Evolutionary conservation across 805 yeast species (phyloP), one percentile per base, ranked within the genome.

Genomic region (Suhomyces canberraensis): DNA sequence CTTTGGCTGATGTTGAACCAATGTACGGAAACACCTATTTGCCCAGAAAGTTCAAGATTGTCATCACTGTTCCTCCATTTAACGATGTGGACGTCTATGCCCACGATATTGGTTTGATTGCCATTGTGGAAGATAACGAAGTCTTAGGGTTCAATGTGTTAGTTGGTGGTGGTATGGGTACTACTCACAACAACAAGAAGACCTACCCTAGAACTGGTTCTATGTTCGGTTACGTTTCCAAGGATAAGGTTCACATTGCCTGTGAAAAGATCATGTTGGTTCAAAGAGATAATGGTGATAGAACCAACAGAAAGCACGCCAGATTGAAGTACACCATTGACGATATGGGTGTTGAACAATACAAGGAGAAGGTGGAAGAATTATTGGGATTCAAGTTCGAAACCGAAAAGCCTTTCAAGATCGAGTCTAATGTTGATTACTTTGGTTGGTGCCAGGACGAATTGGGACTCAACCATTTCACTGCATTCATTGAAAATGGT

Each of bases 151-250:
- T 78, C 73, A 91, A 91, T 54, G 78, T 91, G 36, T 75, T 84
- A 42, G 95, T 83, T 46, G 98, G 98, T 63, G 98, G 98, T 69
- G 98, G 98, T 74, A 91, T 91, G 98, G 98, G 98, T 53, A 78
- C 95, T 28, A 91, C 98, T 11, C 98, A 91, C 62, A 91, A 90
- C 75, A 91, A 91, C 71, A 84, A 83, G 56, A 91, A 91, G 74
- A 91, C 98, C 0, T 91, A 91, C 59, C 98, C 98, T 52, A 78
- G 98, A 67, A 78, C 95, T 4, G 98, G 96, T 45, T 82, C 95
- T 14, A 66, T 79, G 64, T 75, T 91, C 47, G 98, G 98, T 18
- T 91, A 68, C 55, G 79, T 81, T 33, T 46, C 78, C 3, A 70
- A 71, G 42, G 90, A 81, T 34, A 76, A 88, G 59, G 73, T 87